These are phyloP conservation scores for Evernia prunastri DNA, from an alignment of 495 filamentous ascomycete genomes.

Conservation along the genomic window DNA sequence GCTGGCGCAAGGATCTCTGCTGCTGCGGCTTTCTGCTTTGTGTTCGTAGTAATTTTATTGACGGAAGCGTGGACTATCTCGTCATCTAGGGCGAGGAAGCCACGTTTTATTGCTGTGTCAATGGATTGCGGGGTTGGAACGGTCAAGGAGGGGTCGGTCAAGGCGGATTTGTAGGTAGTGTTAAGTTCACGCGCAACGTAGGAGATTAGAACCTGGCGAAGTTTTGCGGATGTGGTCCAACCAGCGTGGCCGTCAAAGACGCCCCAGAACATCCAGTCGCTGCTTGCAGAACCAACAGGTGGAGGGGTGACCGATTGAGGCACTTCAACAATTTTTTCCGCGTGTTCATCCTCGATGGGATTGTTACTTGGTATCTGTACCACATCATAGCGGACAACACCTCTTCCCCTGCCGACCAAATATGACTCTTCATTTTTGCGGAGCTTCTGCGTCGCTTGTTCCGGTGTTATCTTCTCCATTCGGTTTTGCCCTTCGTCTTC, in stretches of 20 bases:
- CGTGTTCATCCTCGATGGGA: conserved; percentile 97
- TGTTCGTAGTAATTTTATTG: conserved; percentile 68
- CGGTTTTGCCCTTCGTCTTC: conserved; percentile 75
- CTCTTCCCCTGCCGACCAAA: conserved; percentile 79
- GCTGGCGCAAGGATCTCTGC: conserved; percentile 90
- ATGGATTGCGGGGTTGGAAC: conserved; percentile 68
- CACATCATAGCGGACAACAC: conserved; percentile 93
- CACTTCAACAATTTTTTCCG: conserved; percentile 93
- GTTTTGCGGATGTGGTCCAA: conserved; percentile 96
- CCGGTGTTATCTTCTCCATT: conserved; percentile 91
- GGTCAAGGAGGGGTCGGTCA: conserved; percentile 51
- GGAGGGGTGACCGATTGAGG: conserved; percentile 50
- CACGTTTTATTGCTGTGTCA: conserved; percentile 86
- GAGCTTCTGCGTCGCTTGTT: conserved; percentile 86
- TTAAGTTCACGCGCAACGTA: conserved; percentile 95
- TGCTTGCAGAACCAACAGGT: conserved; percentile 48
- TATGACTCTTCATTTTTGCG: conserved; percentile 87
- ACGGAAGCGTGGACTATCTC: conserved; percentile 90
- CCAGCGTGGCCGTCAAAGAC: conserved; percentile 97
- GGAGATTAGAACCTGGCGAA: conserved; percentile 83
- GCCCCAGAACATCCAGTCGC: conserved; percentile 99
- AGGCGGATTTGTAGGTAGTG: conserved; percentile 73
- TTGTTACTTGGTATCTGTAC: conserved; percentile 93
- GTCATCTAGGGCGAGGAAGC: conserved; percentile 80
- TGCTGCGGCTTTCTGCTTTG: conserved; percentile 77